Evolutionary conservation across 2,329 filamentous ascomycete genomes (phyloP).

Genomic region (Penicillium sp.): DNA sequence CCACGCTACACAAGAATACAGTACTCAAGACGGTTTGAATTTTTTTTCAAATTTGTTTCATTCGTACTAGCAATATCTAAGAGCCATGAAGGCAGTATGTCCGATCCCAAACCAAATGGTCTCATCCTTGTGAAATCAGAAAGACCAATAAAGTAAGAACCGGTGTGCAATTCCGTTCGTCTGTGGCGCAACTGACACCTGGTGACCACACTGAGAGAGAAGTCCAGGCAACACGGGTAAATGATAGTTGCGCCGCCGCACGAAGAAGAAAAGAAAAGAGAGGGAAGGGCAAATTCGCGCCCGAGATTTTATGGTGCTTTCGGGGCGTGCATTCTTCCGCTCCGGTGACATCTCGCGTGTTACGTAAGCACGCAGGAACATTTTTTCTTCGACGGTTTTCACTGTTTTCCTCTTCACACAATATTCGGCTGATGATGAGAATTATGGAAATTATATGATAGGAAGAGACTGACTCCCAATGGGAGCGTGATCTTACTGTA

Average conservation of each 20-base stretch:
- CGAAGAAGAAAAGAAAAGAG: slow-evolving; percentile 63
- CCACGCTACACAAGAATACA: neutral
- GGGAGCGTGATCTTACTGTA: slow-evolving; percentile 42
- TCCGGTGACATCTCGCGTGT: slow-evolving; percentile 3
- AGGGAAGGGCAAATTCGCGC: slow-evolving; percentile 18
- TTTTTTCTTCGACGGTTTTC: slow-evolving; percentile 10
- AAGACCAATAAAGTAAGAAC: slow-evolving; percentile 53
- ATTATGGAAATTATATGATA: slow-evolving; percentile 44
- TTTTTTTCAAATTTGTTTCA: neutral
- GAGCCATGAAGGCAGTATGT: slow-evolving; percentile 43
- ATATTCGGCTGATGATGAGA: slow-evolving; percentile 45
- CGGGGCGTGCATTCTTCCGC: neutral
- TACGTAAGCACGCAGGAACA: slow-evolving; percentile 9
- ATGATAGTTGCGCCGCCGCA: slow-evolving; percentile 74
- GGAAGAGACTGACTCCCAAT: slow-evolving; percentile 48
- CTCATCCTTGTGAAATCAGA: slow-evolving; percentile 44
- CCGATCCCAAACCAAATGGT: slow-evolving; percentile 55
- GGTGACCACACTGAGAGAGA: slow-evolving; percentile 52
- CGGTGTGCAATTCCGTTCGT: slow-evolving; percentile 74
- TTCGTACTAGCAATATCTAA: neutral
- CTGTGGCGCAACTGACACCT: slow-evolving; percentile 82
- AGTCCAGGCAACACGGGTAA: slow-evolving; percentile 80
- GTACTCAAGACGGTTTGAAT: neutral
- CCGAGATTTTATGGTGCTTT: slow-evolving; percentile 24
- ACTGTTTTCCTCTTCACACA: slow-evolving; percentile 21